Base-by-base conservation (phyloP, 2,329 filamentous ascomycete genomes). In the Nemania sp. region DNA sequence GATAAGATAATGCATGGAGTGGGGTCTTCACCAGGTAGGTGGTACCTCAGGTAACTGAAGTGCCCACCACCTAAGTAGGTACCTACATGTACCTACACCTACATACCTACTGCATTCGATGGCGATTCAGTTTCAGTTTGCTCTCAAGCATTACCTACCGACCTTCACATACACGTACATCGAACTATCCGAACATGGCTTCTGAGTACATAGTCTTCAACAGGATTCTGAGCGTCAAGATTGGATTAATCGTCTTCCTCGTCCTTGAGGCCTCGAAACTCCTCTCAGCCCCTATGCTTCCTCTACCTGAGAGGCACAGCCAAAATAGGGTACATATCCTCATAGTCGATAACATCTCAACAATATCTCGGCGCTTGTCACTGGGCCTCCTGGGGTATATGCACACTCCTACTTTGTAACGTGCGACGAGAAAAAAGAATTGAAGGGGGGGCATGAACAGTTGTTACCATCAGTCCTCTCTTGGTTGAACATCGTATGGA, bases 401-500 rank as follows among this genome's bases (percentile, higher is more conserved):
- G 62, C 61, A 60, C 59, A 64, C 62, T 64, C 60, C n/a, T n/a
- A n/a, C n/a, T n/a, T n/a, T n/a, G 43, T 54, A 32, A 62, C 58
- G 54, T 52, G 52, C 56, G 50, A 45, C 54, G 49, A 51, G 15
- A 45, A 29, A 54, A 54, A 64, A 62, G 45, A 56, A 60, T 52
- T 20, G 54, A 46, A 53, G 49, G 49, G 42, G 49, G 42, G 34
- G 55, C 20, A 21, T 49, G 35, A 34, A 56, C 50, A 62, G 40
- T 39, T 35, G 54, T 57, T 46, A 45, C 34, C 58, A 43, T 21
- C 35, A 50, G 46, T 55, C 35, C 53, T 49, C 53, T 47, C 62
- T 49, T 51, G 6, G 34, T 54, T 54, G 52, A 57, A 51, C 45
- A 54, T 53, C 55, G 32, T 40, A 57, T 59, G 51, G 39, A 45